Conservation (phyloP, 2,329 filamentous ascomycete species). For the Cytospora schulzeri region DNA sequence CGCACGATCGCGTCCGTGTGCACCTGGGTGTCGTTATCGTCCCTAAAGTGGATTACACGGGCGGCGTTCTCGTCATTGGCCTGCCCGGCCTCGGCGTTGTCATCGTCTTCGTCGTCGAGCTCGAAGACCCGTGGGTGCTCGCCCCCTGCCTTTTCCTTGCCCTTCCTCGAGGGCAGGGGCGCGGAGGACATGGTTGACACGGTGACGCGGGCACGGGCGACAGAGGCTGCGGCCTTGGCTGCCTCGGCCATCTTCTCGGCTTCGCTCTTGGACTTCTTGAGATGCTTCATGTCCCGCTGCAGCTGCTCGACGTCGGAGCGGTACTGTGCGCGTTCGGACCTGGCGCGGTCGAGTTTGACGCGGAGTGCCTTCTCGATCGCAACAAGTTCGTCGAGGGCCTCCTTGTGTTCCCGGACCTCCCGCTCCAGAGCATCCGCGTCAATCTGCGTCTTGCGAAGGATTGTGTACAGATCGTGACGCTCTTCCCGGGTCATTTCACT, state of each 20-base stretch:
- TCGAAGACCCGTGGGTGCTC: constrained; percentile 30
- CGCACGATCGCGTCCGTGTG: constrained; percentile 62
- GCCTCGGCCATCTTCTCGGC: constrained; percentile 37
- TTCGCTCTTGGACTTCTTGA: constrained; percentile 45
- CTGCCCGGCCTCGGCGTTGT: constrained; percentile 4
- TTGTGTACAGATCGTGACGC: constrained; percentile 60
- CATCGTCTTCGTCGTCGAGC: constrained; percentile 31
- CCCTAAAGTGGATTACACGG: constrained; percentile 28
- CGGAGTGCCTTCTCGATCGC: constrained; percentile 62
- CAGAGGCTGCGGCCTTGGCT: constrained; percentile 30
- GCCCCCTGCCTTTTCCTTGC: constrained; percentile 22
- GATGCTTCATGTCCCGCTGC: constrained; percentile 51
- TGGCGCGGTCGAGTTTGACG: constrained; percentile 69
- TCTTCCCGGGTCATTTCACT: constrained; percentile 53
- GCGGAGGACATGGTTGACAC: constrained; percentile 19
- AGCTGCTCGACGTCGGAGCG: constrained; percentile 57
- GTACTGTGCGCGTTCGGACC: constrained; percentile 64
- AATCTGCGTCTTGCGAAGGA: constrained; percentile 63
- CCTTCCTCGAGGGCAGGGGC: constrained; percentile 9
- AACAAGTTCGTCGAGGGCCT: constrained; percentile 60
- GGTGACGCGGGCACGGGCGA: constrained; percentile 25
- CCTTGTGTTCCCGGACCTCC: constrained; percentile 69
- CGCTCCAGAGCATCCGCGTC: constrained; percentile 71
- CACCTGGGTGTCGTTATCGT: constrained; percentile 45
- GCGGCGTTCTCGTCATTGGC: constrained; percentile 25